A percentile compares a stretch with the other conserved stretches of the same genome.
These are phyloP conservation scores for Dryadomyces quercus-mongolicae DNA, from an alignment of 2,329 filamentous ascomycete genomes.

Conservation along the genomic window DNA sequence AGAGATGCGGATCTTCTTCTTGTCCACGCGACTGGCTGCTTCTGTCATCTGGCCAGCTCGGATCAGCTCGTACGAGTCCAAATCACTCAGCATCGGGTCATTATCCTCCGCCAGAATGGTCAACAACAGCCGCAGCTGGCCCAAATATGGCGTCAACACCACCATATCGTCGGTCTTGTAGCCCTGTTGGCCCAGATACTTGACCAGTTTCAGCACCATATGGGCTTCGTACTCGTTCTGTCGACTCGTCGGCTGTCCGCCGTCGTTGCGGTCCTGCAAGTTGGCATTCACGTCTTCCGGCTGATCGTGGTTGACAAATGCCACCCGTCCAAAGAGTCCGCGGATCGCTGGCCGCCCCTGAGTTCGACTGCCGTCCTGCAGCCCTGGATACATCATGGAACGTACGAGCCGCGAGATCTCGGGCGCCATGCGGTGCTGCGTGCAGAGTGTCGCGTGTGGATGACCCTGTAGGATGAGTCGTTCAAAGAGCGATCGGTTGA, in stretches of 20 bases:
- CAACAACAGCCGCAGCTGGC: constrained; percentile 48
- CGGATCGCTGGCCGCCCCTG: constrained; percentile 30
- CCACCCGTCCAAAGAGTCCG: constrained; percentile 46
- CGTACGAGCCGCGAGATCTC: constrained; percentile 44
- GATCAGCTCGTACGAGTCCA: constrained; percentile 35
- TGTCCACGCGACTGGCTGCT: constrained; percentile 36
- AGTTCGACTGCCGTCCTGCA: constrained; percentile 42
- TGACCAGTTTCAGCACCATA: constrained; percentile 53
- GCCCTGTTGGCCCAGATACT: constrained; percentile 59
- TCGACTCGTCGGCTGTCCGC: constrained; percentile 18
- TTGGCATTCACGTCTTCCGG: constrained; percentile 33
- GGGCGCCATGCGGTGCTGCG: constrained; percentile 58
- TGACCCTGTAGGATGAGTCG: constrained; percentile 45
- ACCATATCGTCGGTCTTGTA: constrained; percentile 55
- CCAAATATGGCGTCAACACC: constrained; percentile 60
- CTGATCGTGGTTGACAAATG: constrained; percentile 53
- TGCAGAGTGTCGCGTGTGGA: constrained; percentile 38
- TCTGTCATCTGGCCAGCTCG: constrained; percentile 48
- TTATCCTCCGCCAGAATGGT: constrained; percentile 40
- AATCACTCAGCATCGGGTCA: constrained; percentile 52
- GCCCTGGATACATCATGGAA: constrained; percentile 46
- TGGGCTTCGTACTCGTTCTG: constrained; percentile 52
- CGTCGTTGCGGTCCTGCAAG: constrained; percentile 37
- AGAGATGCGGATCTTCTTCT: constrained; percentile 45
- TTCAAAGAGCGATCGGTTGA: constrained; percentile 60